Conservation (phyloP, 2,329 filamentous ascomycete species). For the Celoporthe dispersa region DNA sequence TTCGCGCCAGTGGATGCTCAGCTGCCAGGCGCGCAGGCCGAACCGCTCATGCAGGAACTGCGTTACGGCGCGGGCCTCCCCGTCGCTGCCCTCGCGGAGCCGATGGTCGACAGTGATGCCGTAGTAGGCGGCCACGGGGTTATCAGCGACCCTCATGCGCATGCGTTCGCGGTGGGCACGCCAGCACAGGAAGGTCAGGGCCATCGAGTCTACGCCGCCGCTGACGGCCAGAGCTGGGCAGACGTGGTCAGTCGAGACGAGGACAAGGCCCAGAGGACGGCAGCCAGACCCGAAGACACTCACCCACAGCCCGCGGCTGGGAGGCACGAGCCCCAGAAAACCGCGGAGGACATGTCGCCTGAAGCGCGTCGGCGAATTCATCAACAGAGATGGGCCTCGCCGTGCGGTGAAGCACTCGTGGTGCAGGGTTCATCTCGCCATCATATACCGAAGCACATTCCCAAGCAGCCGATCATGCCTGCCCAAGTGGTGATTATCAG, state of each 20-base stretch:
- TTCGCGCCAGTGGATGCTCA: slow-evolving; percentile 55
- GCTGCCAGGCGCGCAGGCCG: slow-evolving; percentile 37
- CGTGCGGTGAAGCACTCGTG: slow-evolving; percentile 44
- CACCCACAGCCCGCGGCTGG: slow-evolving; percentile 48
- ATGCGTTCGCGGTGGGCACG: slow-evolving; percentile 44
- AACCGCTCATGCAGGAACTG: slow-evolving; percentile 40
- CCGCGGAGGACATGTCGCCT: slow-evolving; percentile 53
- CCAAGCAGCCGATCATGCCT: neutral
- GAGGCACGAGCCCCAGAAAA: slow-evolving; percentile 47
- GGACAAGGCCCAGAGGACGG: neutral
- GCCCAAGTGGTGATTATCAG: too few species aligned
- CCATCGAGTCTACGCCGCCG: slow-evolving; percentile 98
- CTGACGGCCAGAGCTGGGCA: slow-evolving; percentile 76
- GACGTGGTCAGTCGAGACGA: too few species aligned
- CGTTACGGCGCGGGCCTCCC: slow-evolving; percentile 56
- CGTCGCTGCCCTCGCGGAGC: slow-evolving; percentile 54
- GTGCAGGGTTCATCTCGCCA: slow-evolving; percentile 46
- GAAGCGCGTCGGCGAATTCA: slow-evolving; percentile 55
- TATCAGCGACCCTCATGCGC: slow-evolving; percentile 49
- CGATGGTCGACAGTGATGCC: slow-evolving; percentile 63
- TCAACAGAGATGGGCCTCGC: slow-evolving; percentile 44
- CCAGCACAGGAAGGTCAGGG: slow-evolving; percentile 76
- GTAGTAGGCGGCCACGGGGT: slow-evolving; percentile 46
- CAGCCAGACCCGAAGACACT: slow-evolving; percentile 27
- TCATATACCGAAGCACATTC: slow-evolving; percentile 29